Evolutionary conservation across 495 filamentous ascomycete genomes (phyloP), one percentile per base, ranked within the genome.

Genomic region (Penicillium cosmopolitanum): DNA sequence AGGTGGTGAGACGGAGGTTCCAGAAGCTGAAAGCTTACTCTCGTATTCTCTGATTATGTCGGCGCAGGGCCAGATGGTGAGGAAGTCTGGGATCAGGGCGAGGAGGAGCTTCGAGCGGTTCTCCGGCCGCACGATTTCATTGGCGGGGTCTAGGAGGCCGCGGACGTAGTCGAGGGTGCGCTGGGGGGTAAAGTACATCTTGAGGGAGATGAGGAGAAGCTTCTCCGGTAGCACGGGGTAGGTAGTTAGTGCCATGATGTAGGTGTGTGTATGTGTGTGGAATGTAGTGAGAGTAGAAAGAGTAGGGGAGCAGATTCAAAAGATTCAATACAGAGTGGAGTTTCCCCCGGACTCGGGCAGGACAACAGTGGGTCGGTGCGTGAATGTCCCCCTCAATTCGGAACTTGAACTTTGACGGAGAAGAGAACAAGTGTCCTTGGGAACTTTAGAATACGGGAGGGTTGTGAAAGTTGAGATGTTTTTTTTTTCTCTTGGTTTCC

Each of bases 111-210:
- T 91, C n/a, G 85, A 86, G 53, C 87, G 69, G 68, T 80, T 81
- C 51, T 70, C 58, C 28, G 77, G 66, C 19, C 68, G 71, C 53
- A 78, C 69, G 43, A 73, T 75, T 58, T 71, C 56, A 66, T 73
- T 71, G 44, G 63, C 42, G 53, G 79, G 80, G 50, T 78, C 65
- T 19, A 87, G 77, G 40, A 93, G 75, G 55, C 76, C 73, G 44
- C 75, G 67, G 58, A 88, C 75, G 77, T 91, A 96, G 47, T 75
- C 63, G 53, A 77, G 74, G 13, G 91, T 93, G 55, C 77, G 76
- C 18, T 82, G 72, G 19, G 86, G 82, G 73, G 84, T 83, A 73
- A 93, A 93, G 80, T 94, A 94, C 85, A 92, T 90, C 69, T 96
- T 94, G 21, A 90, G 82, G 53, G 86, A 90, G 70, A 93, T 86